phyloP scores from a whole-genome alignment of 306 rosid genomes.

The Quercus alba region DNA sequence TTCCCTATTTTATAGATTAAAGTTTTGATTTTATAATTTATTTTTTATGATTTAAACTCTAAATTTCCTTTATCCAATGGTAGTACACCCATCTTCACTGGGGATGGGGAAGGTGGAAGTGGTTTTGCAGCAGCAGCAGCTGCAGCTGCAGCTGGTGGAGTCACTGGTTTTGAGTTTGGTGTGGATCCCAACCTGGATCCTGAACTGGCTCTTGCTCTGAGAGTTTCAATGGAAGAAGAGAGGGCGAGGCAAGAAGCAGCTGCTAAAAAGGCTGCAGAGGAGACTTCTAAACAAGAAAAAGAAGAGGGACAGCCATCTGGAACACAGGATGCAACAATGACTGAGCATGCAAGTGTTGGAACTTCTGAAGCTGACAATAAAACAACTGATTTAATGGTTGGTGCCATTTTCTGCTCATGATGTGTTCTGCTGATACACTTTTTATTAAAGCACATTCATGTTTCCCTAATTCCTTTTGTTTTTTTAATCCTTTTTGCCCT shows the following conservation, averaged over 20 bases:
- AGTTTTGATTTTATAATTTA: background rate
- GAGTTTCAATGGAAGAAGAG: conserved; percentile 99
- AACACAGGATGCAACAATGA: conserved; percentile 88
- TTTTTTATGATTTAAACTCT: background rate
- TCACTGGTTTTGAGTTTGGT: conserved; percentile 92
- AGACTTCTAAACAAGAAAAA: conserved; percentile 69
- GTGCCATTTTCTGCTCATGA: background rate
- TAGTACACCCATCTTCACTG: conserved; percentile 97
- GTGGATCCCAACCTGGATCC: conserved; percentile 99
- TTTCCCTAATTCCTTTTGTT: background rate
- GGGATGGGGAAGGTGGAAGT: conserved; percentile 97
- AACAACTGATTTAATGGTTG: conserved; percentile 61
- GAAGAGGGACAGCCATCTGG: conserved; percentile 67
- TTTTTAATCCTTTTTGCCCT: background rate
- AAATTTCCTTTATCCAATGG: conserved; percentile 4
- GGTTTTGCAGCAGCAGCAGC: conserved; percentile 95
- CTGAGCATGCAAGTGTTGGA: conserved; percentile 56
- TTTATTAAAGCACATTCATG: background rate
- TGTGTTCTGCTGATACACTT: background rate
- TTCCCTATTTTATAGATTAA: background rate
- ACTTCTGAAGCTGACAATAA: conserved; percentile 69
- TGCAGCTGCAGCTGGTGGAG: conserved; percentile 88
- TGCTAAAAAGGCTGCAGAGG: conserved; percentile 96
- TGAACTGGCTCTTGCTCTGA: conserved; percentile 96
- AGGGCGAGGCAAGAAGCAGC: conserved; percentile 99